Base-by-base conservation (phyloP, 2,329 filamentous ascomycete species). In the Hymenoscyphus infarciens region DNA sequence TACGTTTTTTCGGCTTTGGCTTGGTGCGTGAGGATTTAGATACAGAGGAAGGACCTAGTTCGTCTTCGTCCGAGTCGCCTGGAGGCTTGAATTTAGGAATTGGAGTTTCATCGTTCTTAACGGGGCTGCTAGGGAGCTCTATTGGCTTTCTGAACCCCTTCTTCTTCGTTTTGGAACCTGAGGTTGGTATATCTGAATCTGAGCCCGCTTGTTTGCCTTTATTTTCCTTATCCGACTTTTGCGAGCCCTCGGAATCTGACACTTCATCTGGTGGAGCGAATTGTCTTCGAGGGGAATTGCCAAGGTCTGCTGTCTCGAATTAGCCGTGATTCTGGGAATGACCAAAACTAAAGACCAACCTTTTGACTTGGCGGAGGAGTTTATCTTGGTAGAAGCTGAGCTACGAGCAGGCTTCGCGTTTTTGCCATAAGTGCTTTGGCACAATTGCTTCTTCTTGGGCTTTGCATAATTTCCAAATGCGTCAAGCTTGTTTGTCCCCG, bases 271-370 rank as follows among this genome's bases (percentile, higher is more conserved):
- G 29, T 31, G 27, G 27, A 29, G 27, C 27, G 27, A 29, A 10
- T 11, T 7, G 8, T n/a, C 16, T 35, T 42, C 39, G 25, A 61
- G 62, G 60, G 13, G 62, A 60, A 35, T 56, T 33, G 19, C 54
- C 49, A 19, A 8, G 25, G 35, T 15, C 33, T 42, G 39, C 59
- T 64, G 42, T 33, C 29, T 19, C 38, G n/a, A 15, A 35, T 63
- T 6, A 61, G 62, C 13, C 10, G 16, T 15, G 3, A 25, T 52
- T 11, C 22, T 5, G 27, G 25, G 11, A 13, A 54, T 22, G 7
- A 15, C 15, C 10, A 2, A 22, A 22, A 22, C 15, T 3, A 2
- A 2, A 8, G 6, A 52, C 45, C 11, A 13, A 52, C 45, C 45
- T 8, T 52, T 52, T 25, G 45, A 33, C 25, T 55, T 55, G 29